Evolutionary conservation across 805 yeast genomes (phyloP), one percentile per base, ranked within the genome.

Genomic region (Candida rishiriensis): DNA sequence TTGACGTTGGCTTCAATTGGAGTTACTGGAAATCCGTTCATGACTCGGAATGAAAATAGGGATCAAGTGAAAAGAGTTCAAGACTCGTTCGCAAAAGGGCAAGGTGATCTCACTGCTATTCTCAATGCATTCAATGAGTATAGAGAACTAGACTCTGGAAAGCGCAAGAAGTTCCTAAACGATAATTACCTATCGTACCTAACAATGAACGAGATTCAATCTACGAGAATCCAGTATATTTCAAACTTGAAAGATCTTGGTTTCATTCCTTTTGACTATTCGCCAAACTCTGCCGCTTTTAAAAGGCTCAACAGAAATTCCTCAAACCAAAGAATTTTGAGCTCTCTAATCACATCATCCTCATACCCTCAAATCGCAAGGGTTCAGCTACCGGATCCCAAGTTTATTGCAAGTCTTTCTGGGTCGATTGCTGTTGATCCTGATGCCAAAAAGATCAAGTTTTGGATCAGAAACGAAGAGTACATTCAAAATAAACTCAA

Each of bases 401-500:
- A 85, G 56, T 91, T 68, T 60, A 66, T 79, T 36, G 75, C 81
- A 32, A 79, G 88, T 1, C 68, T 82, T 30, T 73, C 81, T 0
- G 99, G 99, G 17, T 77, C 97, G 0, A 74, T 91, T 36, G 90
- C 86, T 42, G 72, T 79, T n/a, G 96, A 90, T 54, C 86, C 89
- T 0, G 97, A 90, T 56, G 85, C 90, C 2, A 75, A 72, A 44
- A 69, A 73, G 46, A 83, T 84, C 46, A 84, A 82, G 57, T 78
- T 81, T 41, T 89, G 89, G 85, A 73, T 85, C 36, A 67, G 86
- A 51, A 79, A 79, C 54, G 88, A 83, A 41, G 73, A 71, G 40
- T 80, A 71, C 47, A 60, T 68, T 50, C 59, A 46, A 21, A 55
- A 26, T 1, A 39, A 39, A 30, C 57, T 50, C 48, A 34, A 39